Conservation (phyloP, 2,329 filamentous ascomycete genomes). For the Pyricularia sp. region DNA sequence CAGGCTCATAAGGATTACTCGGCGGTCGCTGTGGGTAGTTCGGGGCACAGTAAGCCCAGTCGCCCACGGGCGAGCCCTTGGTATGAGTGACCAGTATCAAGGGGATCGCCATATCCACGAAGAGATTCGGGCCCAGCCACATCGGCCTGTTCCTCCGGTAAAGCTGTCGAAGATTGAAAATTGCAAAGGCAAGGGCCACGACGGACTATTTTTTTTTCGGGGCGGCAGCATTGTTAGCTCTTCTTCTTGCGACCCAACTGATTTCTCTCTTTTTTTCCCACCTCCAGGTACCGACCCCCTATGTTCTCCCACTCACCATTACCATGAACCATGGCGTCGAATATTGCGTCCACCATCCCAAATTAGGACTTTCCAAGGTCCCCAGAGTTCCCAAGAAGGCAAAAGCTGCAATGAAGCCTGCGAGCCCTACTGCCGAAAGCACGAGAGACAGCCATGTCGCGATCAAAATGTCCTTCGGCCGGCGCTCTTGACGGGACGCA, state of each 20-base stretch:
- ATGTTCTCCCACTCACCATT: neutral
- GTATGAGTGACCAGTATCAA: neutral
- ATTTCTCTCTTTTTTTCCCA: too few relatives aligned
- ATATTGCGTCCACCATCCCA: neutral
- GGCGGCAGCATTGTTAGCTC: neutral
- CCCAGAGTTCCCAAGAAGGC: neutral
- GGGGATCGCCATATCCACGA: slow-evolving; percentile 1
- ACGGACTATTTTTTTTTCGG: neutral
- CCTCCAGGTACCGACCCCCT: too few relatives aligned
- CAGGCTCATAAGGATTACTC: neutral
- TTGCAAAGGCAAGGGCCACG: neutral
- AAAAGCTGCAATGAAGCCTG: neutral
- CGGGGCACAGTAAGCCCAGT: neutral
- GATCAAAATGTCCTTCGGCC: neutral
- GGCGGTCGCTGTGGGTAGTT: neutral
- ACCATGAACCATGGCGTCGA: neutral
- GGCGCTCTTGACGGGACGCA: neutral
- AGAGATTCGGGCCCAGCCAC: slow-evolving; percentile 3
- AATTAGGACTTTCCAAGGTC: neutral
- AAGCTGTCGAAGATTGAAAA: neutral
- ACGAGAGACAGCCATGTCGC: neutral
- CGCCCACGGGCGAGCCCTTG: neutral
- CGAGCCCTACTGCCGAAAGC: neutral
- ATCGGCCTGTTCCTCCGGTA: neutral
- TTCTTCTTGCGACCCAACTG: neutral